phyloP scores from a whole-genome alignment of 2,329 filamentous ascomycete species.

The Colletotrichum neosansevieriae region DNA sequence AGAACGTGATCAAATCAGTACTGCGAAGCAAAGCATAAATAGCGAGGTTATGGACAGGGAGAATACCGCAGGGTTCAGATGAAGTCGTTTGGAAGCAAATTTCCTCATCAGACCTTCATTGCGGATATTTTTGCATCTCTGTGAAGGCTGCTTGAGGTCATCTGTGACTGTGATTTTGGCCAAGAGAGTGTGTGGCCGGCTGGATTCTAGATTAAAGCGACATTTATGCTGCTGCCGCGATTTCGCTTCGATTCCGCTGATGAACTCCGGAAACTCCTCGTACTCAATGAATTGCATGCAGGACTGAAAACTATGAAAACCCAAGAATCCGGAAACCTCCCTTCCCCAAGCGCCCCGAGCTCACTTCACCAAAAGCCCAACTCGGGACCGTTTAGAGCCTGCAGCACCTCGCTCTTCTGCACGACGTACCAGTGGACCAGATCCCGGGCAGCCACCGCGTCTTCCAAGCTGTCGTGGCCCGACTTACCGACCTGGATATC shows the following conservation, averaged over 20 bases:
- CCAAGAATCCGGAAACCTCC: not conserved
- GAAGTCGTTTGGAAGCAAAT: not conserved
- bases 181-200: too few relatives aligned
- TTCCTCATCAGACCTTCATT: not conserved
- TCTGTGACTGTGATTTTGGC: not conserved
- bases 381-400: too few relatives aligned
- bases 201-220: too few relatives aligned
- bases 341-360: not conserved
- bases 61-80: not conserved
- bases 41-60: not conserved
- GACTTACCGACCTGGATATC: conserved; percentile 52
- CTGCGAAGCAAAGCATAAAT: too few relatives aligned
- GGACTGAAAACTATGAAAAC: not conserved
- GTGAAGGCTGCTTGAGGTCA: not conserved
- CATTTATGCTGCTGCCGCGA: too few relatives aligned
- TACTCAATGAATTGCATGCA: too few relatives aligned
- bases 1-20: not conserved
- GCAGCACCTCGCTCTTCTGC: not conserved
- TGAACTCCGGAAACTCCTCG: too few relatives aligned
- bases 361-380: conserved; percentile 15
- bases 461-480: conserved; percentile 59
- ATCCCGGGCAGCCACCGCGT: conserved; percentile 58
- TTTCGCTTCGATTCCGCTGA: too few relatives aligned
- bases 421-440: conserved; percentile 54
- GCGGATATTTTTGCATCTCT: not conserved